Evolutionary conservation across 2,329 filamentous ascomycete species (phyloP).

Genomic region (Aspergillus hiratsukae): DNA sequence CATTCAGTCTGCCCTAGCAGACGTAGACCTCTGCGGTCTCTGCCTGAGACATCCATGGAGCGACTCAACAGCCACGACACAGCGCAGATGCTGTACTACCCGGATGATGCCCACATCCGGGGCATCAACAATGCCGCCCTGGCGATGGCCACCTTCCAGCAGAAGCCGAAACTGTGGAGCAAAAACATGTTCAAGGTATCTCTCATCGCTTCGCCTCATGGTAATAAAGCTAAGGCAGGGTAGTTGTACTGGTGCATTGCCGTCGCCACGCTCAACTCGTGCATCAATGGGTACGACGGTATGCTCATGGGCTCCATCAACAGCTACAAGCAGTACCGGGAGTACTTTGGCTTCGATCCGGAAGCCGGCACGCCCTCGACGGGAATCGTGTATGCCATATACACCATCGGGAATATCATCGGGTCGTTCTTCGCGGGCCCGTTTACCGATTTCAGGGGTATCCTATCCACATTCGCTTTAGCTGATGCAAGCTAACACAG

Average conservation of each 20-base stretch:
- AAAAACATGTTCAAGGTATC: constrained; percentile 43
- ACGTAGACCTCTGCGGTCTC: no score
- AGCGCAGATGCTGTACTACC: neutral
- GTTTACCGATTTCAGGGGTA: constrained; percentile 39
- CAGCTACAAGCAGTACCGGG: constrained; percentile 42
- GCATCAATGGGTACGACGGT: constrained; percentile 49
- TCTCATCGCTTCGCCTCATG: neutral
- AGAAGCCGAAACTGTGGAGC: constrained; percentile 33
- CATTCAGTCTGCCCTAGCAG: no score
- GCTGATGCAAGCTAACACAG: neutral
- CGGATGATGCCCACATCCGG: constrained; percentile 12
- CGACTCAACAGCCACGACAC: neutral
- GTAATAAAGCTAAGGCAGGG: neutral
- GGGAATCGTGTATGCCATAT: constrained; percentile 48
- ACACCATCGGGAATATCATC: constrained; percentile 48
- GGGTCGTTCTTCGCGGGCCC: constrained; percentile 43
- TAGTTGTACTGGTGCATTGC: constrained; percentile 41
- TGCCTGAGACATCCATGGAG: neutral
- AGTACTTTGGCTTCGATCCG: constrained; percentile 36
- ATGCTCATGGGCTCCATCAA: constrained; percentile 49
- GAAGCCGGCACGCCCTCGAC: constrained; percentile 36
- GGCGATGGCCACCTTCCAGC: constrained; percentile 27
- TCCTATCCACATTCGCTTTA: neutral
- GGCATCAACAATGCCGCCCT: constrained; percentile 26
- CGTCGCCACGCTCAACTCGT: constrained; percentile 43